Evolutionary conservation across 371 early-diverging fungal genomes (phyloP), one percentile per base, ranked within the genome.

Genomic region (Apophysomyces ossiformis): DNA sequence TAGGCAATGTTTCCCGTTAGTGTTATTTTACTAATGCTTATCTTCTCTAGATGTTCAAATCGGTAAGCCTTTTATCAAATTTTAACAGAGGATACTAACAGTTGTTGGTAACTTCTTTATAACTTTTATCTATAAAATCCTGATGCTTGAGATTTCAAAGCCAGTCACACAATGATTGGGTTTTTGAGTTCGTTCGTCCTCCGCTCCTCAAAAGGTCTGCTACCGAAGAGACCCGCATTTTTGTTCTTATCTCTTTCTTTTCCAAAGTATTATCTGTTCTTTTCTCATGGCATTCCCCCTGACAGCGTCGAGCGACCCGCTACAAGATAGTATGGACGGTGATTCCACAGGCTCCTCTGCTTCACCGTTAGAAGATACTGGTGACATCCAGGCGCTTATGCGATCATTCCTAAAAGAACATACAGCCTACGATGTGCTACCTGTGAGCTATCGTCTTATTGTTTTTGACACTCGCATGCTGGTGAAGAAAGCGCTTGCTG

Each of bases 401-500:
- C 74, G 81, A 21, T 75, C 79, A n/a, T 92, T 92, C 64, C 77
- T 93, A 56, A 90, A 91, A 73, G 85, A 91, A 65, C 93, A 92
- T 73, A 87, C 89, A 9, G 90, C 90, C 15, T 96, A 96, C 71
- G 96, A 97, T 74, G 86, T 96, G 50, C 80, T 97, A 58, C 95
- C 97, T 21, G 91, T 93, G 38, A 92, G 92, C 74, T 93, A 89
- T 73, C 91, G 96, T 50, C 83, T 96, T 39, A 93, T 96, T 67
- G 94, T 96, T 3, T 84, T 98, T 58, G 98, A 98, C 72, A 92
- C 93, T 32, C 87, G 88, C 26, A 83, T 98, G 66, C 85, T 93
- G 37, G 92, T 98, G 37, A 94, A 95, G 72, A 97, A 96, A 75
- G 97, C 95, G 37, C 82, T 97, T 44, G 90, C 94, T 8, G 93